Conservation (phyloP, 2,329 filamentous ascomycete genomes). For the Purpureocillium takamizusanense region DNA sequence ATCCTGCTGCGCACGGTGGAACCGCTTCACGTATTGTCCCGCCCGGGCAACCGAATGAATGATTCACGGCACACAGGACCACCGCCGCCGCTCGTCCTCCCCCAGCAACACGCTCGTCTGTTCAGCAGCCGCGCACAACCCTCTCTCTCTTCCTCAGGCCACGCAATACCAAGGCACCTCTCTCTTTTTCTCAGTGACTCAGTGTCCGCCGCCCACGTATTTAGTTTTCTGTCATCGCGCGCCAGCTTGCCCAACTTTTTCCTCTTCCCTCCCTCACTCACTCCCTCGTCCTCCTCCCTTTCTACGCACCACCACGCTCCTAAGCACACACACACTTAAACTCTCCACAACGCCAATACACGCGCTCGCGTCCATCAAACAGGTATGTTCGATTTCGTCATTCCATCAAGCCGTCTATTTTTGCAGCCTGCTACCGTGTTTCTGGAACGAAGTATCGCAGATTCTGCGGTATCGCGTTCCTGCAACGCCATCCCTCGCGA, state of each 20-base stretch:
- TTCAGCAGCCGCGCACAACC: no score
- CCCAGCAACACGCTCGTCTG: no score
- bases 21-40: no score
- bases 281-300: no score
- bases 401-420: not conserved
- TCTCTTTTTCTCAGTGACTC: no score
- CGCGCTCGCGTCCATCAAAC: not conserved
- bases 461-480: conserved; percentile 3
- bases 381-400: not conserved
- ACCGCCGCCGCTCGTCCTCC: no score
- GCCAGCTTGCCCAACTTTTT: not conserved
- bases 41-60: no score
- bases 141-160: conserved; percentile 1
- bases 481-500: not conserved
- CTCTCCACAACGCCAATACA: not conserved
- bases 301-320: no score
- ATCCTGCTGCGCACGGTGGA: no score
- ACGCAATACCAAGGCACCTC: not conserved
- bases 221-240: not conserved
- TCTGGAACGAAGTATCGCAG: conserved; percentile 3
- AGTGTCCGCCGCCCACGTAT: not conserved
- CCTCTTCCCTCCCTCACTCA: not conserved
- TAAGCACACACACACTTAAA: no score
- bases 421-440: no score
- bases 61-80: no score